A percentile compares a stretch with the other conserved stretches of the same genome.
These are phyloP conservation scores for Micractinium conductrix DNA, from an alignment of 139 green algal genomes.

Conservation along the genomic window DNA sequence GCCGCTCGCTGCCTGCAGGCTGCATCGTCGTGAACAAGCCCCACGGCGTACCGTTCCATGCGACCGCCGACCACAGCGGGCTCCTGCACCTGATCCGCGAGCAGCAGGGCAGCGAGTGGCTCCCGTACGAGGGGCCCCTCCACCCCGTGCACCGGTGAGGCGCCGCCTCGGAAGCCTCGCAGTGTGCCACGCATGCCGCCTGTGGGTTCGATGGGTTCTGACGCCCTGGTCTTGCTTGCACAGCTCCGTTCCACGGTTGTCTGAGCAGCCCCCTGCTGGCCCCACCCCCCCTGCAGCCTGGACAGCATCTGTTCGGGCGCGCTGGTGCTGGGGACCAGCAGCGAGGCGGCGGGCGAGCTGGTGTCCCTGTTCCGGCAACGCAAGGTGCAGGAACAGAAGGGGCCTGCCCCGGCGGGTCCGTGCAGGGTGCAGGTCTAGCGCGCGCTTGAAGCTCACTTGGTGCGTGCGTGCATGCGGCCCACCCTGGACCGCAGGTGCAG, in stretches of 20 bases:
- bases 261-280: not conserved
- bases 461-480: no score
- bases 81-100: constrained; percentile 14
- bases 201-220: no score
- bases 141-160: constrained; percentile 37
- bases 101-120: not conserved
- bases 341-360: constrained; percentile 24
- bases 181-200: not conserved
- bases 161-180: not conserved
- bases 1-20: not conserved
- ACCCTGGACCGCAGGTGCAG: constrained; percentile 2
- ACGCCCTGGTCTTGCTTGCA: no score
- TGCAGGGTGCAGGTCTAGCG: constrained; percentile 42
- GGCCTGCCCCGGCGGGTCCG: constrained; percentile 33
- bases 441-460: no score
- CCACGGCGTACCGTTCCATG: constrained; percentile 33
- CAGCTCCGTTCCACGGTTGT: no score
- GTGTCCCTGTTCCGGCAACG: constrained; percentile 22
- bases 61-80: not conserved
- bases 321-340: constrained; percentile 39
- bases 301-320: constrained; percentile 41
- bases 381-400: constrained; percentile 47
- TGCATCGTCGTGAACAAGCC: constrained; percentile 38
- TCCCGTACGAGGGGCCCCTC: constrained; percentile 11
- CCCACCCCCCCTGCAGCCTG: constrained; percentile 12